Conservation (phyloP, 139 green algal genomes). For the Chlorella sp. region DNA sequence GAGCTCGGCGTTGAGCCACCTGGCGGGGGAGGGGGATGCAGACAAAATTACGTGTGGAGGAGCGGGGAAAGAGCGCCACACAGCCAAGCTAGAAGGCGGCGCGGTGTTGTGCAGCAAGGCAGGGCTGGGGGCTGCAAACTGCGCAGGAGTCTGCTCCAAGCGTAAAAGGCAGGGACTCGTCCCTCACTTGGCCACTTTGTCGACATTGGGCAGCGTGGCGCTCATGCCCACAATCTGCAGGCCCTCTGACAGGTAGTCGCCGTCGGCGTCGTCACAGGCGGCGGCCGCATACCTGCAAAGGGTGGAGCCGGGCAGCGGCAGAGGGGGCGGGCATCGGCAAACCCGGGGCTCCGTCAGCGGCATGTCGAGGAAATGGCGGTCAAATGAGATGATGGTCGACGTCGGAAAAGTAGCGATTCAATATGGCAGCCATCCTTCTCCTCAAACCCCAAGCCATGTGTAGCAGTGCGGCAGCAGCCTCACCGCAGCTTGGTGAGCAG, state of each 20-base stretch:
- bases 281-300: constrained; percentile 27
- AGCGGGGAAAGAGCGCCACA: no score
- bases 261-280: constrained; percentile 25
- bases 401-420: background rate
- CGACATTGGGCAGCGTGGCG: constrained; percentile 93
- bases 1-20: constrained; percentile 89
- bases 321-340: background rate
- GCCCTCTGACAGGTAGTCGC: constrained; percentile 27
- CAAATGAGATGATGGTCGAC: background rate
- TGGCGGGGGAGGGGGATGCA: background rate
- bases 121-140: background rate
- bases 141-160: background rate
- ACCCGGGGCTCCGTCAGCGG: background rate
- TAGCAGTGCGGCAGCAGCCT: background rate
- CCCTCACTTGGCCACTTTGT: constrained; percentile 74
- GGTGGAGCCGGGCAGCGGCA: no score
- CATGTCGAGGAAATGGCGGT: background rate
- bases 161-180: no score
- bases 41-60: no score
- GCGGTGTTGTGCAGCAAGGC: no score
- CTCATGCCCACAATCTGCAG: constrained; percentile 97
- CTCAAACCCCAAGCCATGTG: background rate
- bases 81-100: no score
- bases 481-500: constrained; percentile 96
- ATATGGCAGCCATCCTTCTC: background rate